phyloP scores from a whole-genome alignment of 805 yeast genomes.

The Metschnikowia continentalis region DNA sequence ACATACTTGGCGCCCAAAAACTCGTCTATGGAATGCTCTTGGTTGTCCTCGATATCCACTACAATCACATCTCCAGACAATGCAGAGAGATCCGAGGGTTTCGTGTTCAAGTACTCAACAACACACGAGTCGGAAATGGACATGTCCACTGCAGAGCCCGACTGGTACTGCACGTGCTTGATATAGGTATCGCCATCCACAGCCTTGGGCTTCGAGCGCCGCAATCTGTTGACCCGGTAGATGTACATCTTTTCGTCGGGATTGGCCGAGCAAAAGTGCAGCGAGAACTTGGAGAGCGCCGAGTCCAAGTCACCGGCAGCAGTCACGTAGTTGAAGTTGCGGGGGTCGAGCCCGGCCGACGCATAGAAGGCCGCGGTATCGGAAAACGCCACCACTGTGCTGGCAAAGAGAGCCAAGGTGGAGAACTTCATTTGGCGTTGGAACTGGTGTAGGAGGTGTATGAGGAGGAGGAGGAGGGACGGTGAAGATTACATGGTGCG shows the following conservation, averaged over 20 bases:
- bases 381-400: constrained; percentile 16
- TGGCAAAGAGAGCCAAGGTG: constrained; percentile 14
- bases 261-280: constrained; percentile 16
- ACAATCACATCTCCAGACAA: constrained; percentile 16
- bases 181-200: constrained; percentile 6
- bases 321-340: constrained; percentile 20
- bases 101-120: constrained; percentile 9
- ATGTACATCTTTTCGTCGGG: constrained; percentile 19
- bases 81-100: constrained; percentile 1
- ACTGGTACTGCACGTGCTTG: constrained; percentile 16
- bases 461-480: background rate
- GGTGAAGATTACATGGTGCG: background rate
- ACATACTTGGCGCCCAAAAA: constrained; percentile 13
- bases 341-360: constrained; percentile 5
- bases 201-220: constrained; percentile 1
- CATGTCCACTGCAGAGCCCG: constrained; percentile 15
- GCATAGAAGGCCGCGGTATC: constrained; percentile 18
- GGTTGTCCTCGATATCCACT: constrained; percentile 24
- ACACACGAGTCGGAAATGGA: constrained; percentile 11
- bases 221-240: constrained; percentile 25
- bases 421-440: constrained; percentile 11
- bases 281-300: constrained; percentile 17
- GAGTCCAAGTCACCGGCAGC: constrained; percentile 18
- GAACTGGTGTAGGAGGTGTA: background rate
- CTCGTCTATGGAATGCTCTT: constrained; percentile 18